phyloP scores from a whole-genome alignment of 2,329 filamentous ascomycete genomes.

The Aspergillus caelatus region DNA sequence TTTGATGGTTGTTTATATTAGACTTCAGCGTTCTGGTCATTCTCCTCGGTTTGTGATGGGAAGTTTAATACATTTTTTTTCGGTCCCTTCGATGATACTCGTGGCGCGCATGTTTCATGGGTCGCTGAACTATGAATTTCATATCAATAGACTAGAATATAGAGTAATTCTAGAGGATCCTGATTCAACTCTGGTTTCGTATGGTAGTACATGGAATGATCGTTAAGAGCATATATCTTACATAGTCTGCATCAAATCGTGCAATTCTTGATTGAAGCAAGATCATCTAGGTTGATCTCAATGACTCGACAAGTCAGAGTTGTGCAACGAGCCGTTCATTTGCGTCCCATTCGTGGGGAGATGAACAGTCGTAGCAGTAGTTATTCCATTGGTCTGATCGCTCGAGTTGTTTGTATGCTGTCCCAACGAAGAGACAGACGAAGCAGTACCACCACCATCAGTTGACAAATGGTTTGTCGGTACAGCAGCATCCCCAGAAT shows the following conservation, averaged over 20 bases:
- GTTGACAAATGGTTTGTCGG: neutral
- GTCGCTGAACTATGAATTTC: neutral
- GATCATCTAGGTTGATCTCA: neutral
- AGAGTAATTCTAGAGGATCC: slow-evolving; percentile 10
- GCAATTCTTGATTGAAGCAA: neutral
- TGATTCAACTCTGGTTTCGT: neutral
- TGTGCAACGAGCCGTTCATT: neutral
- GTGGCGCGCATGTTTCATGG: neutral
- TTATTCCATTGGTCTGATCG: neutral
- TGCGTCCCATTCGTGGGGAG: neutral
- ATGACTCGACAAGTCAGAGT: neutral
- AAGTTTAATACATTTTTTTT: slow-evolving; percentile 4
- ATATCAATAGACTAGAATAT: slow-evolving; percentile 11
- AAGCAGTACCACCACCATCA: neutral
- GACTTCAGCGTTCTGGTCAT: slow-evolving; percentile 22
- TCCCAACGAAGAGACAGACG: neutral
- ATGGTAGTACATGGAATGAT: neutral
- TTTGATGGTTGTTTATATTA: slow-evolving; percentile 23
- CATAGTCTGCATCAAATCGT: neutral
- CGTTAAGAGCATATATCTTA: neutral
- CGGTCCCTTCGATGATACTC: slow-evolving; percentile 8
- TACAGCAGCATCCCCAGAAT: neutral
- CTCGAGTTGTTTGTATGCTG: neutral
- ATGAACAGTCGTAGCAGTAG: neutral
- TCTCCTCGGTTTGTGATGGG: slow-evolving; percentile 7